Evolutionary conservation across 1,139 yeast genomes (phyloP).

Genomic region (Suhomyces wounanorum): DNA sequence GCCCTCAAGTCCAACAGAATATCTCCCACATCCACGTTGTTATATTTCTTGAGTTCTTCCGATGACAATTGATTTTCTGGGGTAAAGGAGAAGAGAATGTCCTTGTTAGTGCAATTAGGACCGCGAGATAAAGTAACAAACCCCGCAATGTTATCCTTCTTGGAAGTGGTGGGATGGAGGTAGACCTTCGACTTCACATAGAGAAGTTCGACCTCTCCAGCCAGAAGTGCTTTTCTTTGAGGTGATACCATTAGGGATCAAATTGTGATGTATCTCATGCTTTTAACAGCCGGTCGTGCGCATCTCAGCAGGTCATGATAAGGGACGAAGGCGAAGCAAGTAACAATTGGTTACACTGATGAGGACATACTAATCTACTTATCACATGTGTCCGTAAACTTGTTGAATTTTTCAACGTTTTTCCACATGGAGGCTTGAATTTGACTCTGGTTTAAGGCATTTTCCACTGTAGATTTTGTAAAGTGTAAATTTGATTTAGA

Average conservation of each 20-base stretch:
- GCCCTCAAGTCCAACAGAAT: conserved; percentile 22
- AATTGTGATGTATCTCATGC: not conserved
- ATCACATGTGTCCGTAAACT: not conserved
- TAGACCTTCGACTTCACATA: conserved; percentile 71
- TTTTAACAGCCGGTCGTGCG: conserved; percentile 3
- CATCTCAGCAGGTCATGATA: not conserved
- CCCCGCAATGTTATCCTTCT: conserved; percentile 79
- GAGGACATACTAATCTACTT: not conserved
- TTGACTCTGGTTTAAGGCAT: too few relatives aligned
- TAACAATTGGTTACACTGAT: not conserved
- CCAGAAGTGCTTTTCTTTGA: conserved; percentile 10
- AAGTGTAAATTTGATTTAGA: too few relatives aligned
- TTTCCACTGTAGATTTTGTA: too few relatives aligned
- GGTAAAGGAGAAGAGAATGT: conserved; percentile 69
- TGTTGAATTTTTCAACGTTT: too few relatives aligned
- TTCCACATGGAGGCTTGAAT: too few relatives aligned
- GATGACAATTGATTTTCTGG: conserved; percentile 61
- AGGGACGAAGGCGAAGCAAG: conserved; percentile 2
- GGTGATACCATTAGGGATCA: conserved; percentile 1
- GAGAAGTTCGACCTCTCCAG: conserved; percentile 42
- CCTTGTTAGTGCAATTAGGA: conserved; percentile 54
- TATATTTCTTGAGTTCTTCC: conserved; percentile 52
- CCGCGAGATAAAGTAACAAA: conserved; percentile 65
- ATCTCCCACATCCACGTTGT: conserved; percentile 54
- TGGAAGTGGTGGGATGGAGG: conserved; percentile 75